A percentile compares a stretch with the other conserved stretches of the same genome.
phyloP scores from a whole-genome alignment of 2,329 filamentous ascomycete genomes.

The Fusarium azukiicola region DNA sequence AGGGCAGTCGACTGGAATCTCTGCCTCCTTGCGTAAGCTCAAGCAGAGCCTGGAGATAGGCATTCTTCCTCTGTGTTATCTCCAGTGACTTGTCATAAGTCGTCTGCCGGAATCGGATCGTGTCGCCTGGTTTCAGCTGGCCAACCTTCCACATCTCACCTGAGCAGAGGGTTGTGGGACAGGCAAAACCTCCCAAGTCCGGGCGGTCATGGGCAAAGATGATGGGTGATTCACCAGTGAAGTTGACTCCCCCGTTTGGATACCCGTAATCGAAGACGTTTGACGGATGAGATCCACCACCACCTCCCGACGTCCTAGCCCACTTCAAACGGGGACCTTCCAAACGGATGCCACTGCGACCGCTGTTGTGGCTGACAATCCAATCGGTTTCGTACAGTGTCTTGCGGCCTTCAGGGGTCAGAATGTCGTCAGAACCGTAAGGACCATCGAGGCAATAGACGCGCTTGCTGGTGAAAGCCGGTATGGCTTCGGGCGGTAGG shows the following conservation, averaged over 20 bases:
- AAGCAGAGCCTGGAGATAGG: slow-evolving; percentile 3
- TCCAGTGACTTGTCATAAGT: slow-evolving; percentile 55
- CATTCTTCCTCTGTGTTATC: slow-evolving; percentile 10
- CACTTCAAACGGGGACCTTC: slow-evolving; percentile 79
- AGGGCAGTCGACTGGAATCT: background rate
- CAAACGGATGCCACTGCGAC: slow-evolving; percentile 78
- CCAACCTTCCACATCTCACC: slow-evolving; percentile 63
- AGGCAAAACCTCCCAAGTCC: slow-evolving; percentile 58
- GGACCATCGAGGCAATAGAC: slow-evolving; percentile 14
- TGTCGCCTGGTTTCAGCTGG: slow-evolving; percentile 58
- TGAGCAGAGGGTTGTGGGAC: slow-evolving; percentile 55
- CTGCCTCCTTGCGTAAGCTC: background rate
- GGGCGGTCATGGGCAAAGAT: slow-evolving; percentile 61
- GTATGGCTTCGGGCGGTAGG: background rate
- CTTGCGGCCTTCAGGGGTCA: background rate
- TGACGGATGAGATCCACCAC: slow-evolving; percentile 81
- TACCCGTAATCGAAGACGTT: slow-evolving; percentile 61
- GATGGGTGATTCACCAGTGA: slow-evolving; percentile 59
- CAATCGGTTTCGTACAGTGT: background rate
- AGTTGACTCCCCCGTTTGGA: slow-evolving; percentile 56
- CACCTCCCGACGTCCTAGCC: slow-evolving; percentile 79
- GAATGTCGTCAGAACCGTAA: background rate
- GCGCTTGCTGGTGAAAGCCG: background rate
- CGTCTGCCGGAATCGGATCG: slow-evolving; percentile 60
- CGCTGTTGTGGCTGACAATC: slow-evolving; percentile 16